Evolutionary conservation across 106 monocot species (phyloP).

Genomic region (Allium fistulosum): DNA sequence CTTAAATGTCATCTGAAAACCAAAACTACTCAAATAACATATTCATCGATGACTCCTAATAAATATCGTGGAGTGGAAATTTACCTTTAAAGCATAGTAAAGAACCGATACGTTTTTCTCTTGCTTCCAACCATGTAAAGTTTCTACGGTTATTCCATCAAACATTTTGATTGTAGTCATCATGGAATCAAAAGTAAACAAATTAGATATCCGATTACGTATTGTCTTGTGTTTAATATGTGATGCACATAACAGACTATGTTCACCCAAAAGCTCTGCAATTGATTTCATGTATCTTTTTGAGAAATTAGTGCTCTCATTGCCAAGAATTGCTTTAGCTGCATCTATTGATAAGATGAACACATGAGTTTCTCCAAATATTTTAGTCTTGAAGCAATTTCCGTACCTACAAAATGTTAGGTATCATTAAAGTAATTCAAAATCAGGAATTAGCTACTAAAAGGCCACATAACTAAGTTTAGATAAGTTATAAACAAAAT

Average conservation of each 20-base stretch:
- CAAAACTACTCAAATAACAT: neutral
- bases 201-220: constrained; percentile 30
- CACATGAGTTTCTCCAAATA: constrained; percentile 58
- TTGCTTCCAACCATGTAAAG: constrained; percentile 30
- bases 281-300: constrained; percentile 64
- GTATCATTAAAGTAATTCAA: neutral
- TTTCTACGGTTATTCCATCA: constrained; percentile 36
- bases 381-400: constrained; percentile 58
- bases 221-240: constrained; percentile 30
- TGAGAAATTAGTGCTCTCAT: constrained; percentile 32
- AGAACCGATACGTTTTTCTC: constrained; percentile 29
- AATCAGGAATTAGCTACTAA: no score
- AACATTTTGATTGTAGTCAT: constrained; percentile 31
- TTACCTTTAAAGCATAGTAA: constrained; percentile 56
- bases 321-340: constrained; percentile 31
- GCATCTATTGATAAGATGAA: constrained; percentile 41
- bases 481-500: no score
- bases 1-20: constrained; percentile 51
- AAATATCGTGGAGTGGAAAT: no score
- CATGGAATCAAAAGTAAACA: constrained; percentile 35
- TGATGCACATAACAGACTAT: constrained; percentile 73
- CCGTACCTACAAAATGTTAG: constrained; percentile 35
- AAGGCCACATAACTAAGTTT: no score
- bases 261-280: constrained; percentile 50
- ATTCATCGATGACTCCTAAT: no score